Conservation (phyloP, 1,284 basidiomycete genomes). For the Malassezia vespertilionis region DNA sequence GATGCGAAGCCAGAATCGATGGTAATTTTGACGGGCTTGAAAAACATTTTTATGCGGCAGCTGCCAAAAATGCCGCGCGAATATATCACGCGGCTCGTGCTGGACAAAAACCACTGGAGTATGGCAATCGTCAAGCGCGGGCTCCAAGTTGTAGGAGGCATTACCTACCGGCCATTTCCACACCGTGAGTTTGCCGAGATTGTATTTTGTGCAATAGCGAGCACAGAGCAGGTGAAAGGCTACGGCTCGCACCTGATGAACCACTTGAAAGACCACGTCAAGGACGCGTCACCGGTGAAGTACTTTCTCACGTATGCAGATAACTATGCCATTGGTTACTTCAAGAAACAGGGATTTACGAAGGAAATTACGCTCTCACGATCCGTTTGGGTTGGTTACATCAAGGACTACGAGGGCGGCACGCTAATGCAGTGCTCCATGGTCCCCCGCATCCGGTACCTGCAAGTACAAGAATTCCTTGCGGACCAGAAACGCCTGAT, state of each 20-base stretch:
- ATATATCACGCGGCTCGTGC: slow-evolving; percentile 91
- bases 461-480: slow-evolving; percentile 69
- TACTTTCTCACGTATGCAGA: slow-evolving; percentile 97
- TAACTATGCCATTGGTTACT: slow-evolving; percentile 97
- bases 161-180: slow-evolving; percentile 91
- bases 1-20: slow-evolving; percentile 59
- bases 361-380: slow-evolving; percentile 89
- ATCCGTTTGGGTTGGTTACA: slow-evolving; percentile 92
- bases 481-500: slow-evolving; percentile 64
- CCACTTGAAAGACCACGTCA: slow-evolving; percentile 88
- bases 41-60: slow-evolving; percentile 94
- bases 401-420: slow-evolving; percentile 99
- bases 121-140: slow-evolving; percentile 93
- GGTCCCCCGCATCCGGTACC: slow-evolving; percentile 79
- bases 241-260: slow-evolving; percentile 99
- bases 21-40: slow-evolving; percentile 81
- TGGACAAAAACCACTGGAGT: slow-evolving; percentile 78
- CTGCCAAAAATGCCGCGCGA: slow-evolving; percentile 98
- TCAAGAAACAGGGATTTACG: slow-evolving; percentile 89
- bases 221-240: slow-evolving; percentile 94
- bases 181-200: slow-evolving; percentile 94
- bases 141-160: slow-evolving; percentile 91
- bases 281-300: slow-evolving; percentile 67
- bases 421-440: slow-evolving; percentile 97
- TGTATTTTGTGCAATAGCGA: slow-evolving; percentile 95